phyloP scores from a whole-genome alignment of 257 asterid species.

The Fraxinus anomala region DNA sequence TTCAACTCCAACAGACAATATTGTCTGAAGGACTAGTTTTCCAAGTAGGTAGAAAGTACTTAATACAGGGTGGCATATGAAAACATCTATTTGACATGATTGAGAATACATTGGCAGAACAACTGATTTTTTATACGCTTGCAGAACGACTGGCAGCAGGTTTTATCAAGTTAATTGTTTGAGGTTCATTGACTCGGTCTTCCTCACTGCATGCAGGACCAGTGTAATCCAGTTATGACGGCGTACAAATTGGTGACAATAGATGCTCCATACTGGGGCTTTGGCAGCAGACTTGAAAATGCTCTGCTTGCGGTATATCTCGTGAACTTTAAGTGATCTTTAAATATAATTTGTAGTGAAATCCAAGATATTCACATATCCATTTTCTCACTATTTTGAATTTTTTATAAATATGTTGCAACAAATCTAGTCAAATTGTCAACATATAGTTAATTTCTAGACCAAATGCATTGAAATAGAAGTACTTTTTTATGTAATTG shows the following conservation, averaged over 20 bases:
- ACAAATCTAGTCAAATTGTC: neutral
- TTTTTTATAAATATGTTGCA: neutral
- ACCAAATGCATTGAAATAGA: neutral
- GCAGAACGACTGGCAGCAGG: neutral
- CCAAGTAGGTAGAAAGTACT: neutral
- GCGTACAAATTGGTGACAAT: constrained; percentile 89
- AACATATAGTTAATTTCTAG: neutral
- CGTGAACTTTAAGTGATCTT: constrained; percentile 19
- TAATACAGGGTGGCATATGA: neutral
- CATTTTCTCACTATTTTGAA: neutral
- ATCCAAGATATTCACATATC: neutral
- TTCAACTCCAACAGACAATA: neutral
- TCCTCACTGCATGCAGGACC: constrained; percentile 46
- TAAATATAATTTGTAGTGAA: neutral
- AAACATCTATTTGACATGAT: neutral
- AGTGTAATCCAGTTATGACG: constrained; percentile 79
- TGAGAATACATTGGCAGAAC: neutral
- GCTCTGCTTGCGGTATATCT: constrained; percentile 67
- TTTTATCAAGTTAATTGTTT: neutral
- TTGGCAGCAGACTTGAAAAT: constrained; percentile 76
- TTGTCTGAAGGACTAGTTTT: neutral
- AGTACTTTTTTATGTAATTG: neutral
- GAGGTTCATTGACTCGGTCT: constrained; percentile 12
- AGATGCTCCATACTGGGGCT: constrained; percentile 93
- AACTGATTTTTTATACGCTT: neutral